These are phyloP conservation scores for Chrysoporthe austroafricana DNA, from an alignment of 2,329 filamentous ascomycete species.

Conservation along the genomic window DNA sequence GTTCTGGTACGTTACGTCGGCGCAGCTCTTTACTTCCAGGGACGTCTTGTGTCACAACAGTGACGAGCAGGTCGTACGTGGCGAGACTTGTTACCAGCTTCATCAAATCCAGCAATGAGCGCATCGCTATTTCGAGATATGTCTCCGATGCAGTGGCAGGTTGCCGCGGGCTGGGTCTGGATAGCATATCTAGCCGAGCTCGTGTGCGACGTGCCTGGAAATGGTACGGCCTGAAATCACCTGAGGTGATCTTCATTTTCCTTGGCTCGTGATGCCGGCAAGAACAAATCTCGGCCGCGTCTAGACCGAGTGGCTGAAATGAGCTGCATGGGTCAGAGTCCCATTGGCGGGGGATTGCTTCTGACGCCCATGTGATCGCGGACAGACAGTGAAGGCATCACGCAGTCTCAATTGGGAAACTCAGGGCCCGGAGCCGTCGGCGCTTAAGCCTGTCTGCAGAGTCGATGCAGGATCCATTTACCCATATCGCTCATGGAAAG, in stretches of 20 bases:
- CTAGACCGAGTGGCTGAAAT: slow-evolving; percentile 20
- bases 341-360: slow-evolving; percentile 10
- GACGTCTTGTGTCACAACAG: slow-evolving; percentile 1
- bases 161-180: slow-evolving; percentile 10
- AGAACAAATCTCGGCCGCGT: background rate
- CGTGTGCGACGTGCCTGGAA: slow-evolving; percentile 2
- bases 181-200: background rate
- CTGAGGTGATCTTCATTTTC: slow-evolving; percentile 26
- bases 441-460: background rate
- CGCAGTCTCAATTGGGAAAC: slow-evolving; percentile 18
- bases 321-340: slow-evolving; percentile 20
- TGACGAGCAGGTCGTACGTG: background rate
- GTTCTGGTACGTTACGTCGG: background rate
- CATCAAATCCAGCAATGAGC: slow-evolving; percentile 20
- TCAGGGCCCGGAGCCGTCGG: slow-evolving; percentile 6
- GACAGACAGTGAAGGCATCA: slow-evolving; percentile 16
- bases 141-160: slow-evolving; percentile 26
- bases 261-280: slow-evolving; percentile 11
- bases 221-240: slow-evolving; percentile 10
- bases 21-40: background rate
- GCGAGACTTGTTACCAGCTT: slow-evolving; percentile 3
- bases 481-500: background rate
- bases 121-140: slow-evolving; percentile 24
- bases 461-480: background rate
- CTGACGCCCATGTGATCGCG: background rate